Percentiles rank a stretch among this genome's conserved stretches.
Conservation (phyloP, 805 yeast genomes). For the Ogataea methanolica region DNA sequence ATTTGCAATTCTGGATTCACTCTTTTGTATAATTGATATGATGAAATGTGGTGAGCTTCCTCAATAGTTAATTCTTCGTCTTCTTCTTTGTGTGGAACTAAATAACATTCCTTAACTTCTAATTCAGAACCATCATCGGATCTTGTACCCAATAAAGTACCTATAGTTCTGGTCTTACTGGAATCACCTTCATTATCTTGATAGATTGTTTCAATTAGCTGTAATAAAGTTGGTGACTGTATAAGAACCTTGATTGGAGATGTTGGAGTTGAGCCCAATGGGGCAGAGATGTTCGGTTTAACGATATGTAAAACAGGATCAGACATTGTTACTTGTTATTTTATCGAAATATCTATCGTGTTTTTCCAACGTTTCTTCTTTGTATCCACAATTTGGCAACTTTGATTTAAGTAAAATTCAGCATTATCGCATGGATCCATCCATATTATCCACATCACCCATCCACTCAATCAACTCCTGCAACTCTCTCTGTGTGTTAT, state of each 20-base stretch:
- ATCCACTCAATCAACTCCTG: not conserved
- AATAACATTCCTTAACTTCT: slow-evolving; percentile 69
- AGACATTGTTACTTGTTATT: slow-evolving; percentile 9
- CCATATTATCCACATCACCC: too few relatives aligned
- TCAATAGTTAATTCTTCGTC: slow-evolving; percentile 75
- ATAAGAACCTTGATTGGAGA: slow-evolving; percentile 50
- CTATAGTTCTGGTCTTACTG: slow-evolving; percentile 62
- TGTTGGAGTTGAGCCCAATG: slow-evolving; percentile 28
- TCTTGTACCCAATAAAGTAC: slow-evolving; percentile 76
- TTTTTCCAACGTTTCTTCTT: not conserved
- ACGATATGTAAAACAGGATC: slow-evolving; percentile 32
- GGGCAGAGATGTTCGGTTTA: slow-evolving; percentile 43
- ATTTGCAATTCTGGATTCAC: slow-evolving; percentile 75
- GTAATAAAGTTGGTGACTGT: slow-evolving; percentile 69
- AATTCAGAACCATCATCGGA: slow-evolving; percentile 78
- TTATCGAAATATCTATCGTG: not conserved
- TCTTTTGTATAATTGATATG: slow-evolving; percentile 67
- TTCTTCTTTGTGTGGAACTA: slow-evolving; percentile 74
- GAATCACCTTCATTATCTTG: slow-evolving; percentile 40
- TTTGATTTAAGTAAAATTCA: not conserved
- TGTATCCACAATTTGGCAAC: not conserved
- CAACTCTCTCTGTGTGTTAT: not conserved
- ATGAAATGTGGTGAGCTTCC: slow-evolving; percentile 66
- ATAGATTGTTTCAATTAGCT: slow-evolving; percentile 66
- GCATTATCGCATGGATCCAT: too few relatives aligned